Conservation (phyloP, 2,329 filamentous ascomycete species). For the Xylaria hypoxylon region DNA sequence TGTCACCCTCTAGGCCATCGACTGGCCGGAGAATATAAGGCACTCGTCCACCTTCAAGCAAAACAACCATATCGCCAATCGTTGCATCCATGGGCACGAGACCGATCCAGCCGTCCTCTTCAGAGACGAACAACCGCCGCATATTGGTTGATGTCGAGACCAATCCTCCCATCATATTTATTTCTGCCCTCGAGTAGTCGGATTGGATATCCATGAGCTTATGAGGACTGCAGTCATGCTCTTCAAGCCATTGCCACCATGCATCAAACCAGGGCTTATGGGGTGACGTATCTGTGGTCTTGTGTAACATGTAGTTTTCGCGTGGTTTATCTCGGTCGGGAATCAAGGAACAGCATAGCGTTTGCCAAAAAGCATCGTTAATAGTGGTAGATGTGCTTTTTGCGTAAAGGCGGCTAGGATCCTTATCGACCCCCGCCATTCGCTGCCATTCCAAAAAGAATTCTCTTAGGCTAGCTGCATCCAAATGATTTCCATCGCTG, state of each 20-base stretch:
- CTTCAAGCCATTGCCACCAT: neutral
- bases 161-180: neutral
- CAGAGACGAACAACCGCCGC: slow-evolving; percentile 1
- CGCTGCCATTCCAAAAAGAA: neutral
- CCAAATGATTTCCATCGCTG: neutral
- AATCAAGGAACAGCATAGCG: slow-evolving; percentile 3
- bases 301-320: neutral
- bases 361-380: neutral
- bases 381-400: neutral
- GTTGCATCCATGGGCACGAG: neutral
- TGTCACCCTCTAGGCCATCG: neutral
- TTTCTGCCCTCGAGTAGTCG: neutral
- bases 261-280: neutral
- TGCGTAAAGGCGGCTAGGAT: neutral
- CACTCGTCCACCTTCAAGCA: neutral
- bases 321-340: neutral
- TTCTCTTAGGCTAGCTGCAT: neutral
- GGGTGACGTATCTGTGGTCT: neutral
- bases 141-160: neutral
- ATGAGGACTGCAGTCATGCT: slow-evolving; percentile 5
- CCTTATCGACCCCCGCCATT: neutral
- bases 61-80: neutral
- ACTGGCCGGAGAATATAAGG: neutral
- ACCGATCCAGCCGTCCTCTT: slow-evolving; percentile 1
- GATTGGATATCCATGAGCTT: neutral